Base-by-base conservation (phyloP, 306 rosid genomes). In the Casuarina cunninghamiana region DNA sequence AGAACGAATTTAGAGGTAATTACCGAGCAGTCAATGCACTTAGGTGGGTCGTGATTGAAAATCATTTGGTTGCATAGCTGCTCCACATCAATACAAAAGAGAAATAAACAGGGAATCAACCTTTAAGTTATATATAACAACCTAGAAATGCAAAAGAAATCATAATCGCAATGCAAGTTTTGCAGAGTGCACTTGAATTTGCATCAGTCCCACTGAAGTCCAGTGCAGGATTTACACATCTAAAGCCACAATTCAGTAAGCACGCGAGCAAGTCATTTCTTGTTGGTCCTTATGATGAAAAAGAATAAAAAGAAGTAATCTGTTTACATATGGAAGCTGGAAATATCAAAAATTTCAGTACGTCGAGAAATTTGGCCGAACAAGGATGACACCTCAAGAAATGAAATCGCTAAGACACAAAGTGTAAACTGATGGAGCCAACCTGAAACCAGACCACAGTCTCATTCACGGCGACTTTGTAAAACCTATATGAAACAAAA, bases 391-490 rank as follows among this genome's bases (percentile, higher is more conserved):
- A 10, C 35, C 26, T 61, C 32, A 7, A 42, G 12, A 42, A 42
- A 41, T 41, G 26, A 66, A 17, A 8, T 41, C 32, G 49, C 26
- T 63, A 82, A 87, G 87, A 85, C 78, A 73, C 71, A 85, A 42
- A 86, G 89, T 75, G 97, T 87, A 90, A 91, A 94, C 97, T 93
- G 96, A 87, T 87, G 86, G 83, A 87, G 96, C 99, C 85, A 93
- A 95, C 99, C 99, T 95, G 99, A 95, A 95, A 93, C 99, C 99
- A 95, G 78, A 91, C 80, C 72, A 90, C 80, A 37, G 94, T 88
- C 81, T 81, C 88, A 69, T 95, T 95, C 70, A 32, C 90, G 38
- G 89, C 87, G 63, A 87, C 96, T 86, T 86, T 91, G 89, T 95
- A 95, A 87, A 89, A 91, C 80, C 99, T 95, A 88, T 71, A 82